phyloP scores from a whole-genome alignment of 2,329 filamentous ascomycete genomes.

The Daldinia sp. region DNA sequence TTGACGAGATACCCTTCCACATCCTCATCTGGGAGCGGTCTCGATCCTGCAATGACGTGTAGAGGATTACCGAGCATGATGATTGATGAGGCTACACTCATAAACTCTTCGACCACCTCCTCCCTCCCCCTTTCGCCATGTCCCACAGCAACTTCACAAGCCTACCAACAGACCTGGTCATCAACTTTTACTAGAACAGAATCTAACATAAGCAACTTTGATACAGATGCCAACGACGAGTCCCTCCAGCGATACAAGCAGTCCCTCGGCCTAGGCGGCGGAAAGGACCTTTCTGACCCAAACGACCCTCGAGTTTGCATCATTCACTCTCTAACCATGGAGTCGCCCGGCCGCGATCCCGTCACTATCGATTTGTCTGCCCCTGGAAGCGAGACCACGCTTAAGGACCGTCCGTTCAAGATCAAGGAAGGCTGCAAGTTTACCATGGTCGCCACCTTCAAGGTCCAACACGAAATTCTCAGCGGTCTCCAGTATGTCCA shows the following conservation, averaged over 20 bases:
- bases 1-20: slow-evolving; percentile 23
- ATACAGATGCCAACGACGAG: slow-evolving; percentile 79
- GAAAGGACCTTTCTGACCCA: slow-evolving; percentile 78
- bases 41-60: slow-evolving; percentile 47
- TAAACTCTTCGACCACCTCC: slow-evolving; percentile 9
- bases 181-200: slow-evolving; percentile 7
- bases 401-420: slow-evolving; percentile 94
- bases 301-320: slow-evolving; percentile 91
- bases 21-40: slow-evolving; percentile 38
- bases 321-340: slow-evolving; percentile 90
- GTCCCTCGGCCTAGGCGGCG: slow-evolving; percentile 86
- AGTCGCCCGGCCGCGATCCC: slow-evolving; percentile 83
- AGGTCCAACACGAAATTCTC: slow-evolving; percentile 96
- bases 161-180: slow-evolving; percentile 11
- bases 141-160: slow-evolving; percentile 12
- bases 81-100: slow-evolving; percentile 18
- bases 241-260: slow-evolving; percentile 98
- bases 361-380: slow-evolving; percentile 89
- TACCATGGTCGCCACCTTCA: slow-evolving; percentile 93
- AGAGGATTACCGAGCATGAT: slow-evolving; percentile 41
- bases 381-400: slow-evolving; percentile 77
- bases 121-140: slow-evolving; percentile 9
- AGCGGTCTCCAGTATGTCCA: slow-evolving; percentile 97
- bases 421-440: slow-evolving; percentile 97
- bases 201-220: slow-evolving; percentile 41